Evolutionary conservation across 306 rosid genomes (phyloP).

Genomic region (Quercus aquifolioides): DNA sequence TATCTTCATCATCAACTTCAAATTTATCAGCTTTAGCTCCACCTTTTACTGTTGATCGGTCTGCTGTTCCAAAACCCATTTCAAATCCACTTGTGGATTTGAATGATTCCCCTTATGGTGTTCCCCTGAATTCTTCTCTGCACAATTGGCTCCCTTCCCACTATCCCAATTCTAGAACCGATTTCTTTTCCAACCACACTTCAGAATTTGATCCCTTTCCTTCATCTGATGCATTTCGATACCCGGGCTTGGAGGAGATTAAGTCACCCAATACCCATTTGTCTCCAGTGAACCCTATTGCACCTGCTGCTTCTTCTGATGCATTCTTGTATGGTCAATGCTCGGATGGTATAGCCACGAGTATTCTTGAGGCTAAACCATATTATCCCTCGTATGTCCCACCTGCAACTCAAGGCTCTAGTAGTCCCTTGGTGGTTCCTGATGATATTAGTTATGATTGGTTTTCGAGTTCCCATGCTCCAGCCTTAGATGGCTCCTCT

Average conservation of each 20-base stretch:
- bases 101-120: constrained; percentile 40
- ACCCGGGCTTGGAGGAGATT: constrained; percentile 12
- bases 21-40: constrained; percentile 77
- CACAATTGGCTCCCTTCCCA: constrained; percentile 39
- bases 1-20: constrained; percentile 44
- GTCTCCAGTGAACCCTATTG: constrained; percentile 36
- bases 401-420: constrained; percentile 27
- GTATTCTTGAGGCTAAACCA: constrained; percentile 38
- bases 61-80: constrained; percentile 24
- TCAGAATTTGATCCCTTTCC: constrained; percentile 34
- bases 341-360: constrained; percentile 29
- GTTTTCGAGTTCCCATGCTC: constrained; percentile 29
- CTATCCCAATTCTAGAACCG: constrained; percentile 27
- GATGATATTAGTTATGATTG: constrained; percentile 42
- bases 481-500: constrained; percentile 34
- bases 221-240: constrained; percentile 27
- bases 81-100: constrained; percentile 43
- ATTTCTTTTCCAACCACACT: constrained; percentile 34
- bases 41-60: constrained; percentile 67
- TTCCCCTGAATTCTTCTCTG: constrained; percentile 31
- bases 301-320: constrained; percentile 33
- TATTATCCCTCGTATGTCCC: constrained; percentile 46
- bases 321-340: constrained; percentile 25
- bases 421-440: constrained; percentile 26
- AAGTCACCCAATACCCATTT: constrained; percentile 33